phyloP scores from a whole-genome alignment of 345 rosid species.

The Heritiera fomes region DNA sequence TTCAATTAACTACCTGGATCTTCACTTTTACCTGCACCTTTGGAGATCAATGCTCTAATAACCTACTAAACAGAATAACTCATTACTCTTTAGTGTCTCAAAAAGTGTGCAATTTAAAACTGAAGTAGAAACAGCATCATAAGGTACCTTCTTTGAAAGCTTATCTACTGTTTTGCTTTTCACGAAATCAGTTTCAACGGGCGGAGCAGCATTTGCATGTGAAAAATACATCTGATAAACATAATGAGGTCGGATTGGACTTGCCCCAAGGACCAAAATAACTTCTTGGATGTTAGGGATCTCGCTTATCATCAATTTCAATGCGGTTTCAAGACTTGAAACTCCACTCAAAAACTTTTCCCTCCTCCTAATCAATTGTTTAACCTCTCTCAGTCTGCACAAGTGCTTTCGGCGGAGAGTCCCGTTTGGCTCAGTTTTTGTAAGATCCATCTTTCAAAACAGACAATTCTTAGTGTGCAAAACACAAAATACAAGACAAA shows the following conservation, averaged over 20 bases:
- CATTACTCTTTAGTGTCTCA: not conserved
- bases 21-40: constrained; percentile 74
- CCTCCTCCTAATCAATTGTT: constrained; percentile 56
- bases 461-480: constrained; percentile 35
- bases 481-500: constrained; percentile 5
- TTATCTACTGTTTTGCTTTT: constrained; percentile 56
- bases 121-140: not conserved
- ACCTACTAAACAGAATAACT: constrained; percentile 45
- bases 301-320: constrained; percentile 51
- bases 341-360: constrained; percentile 68
- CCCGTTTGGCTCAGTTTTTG: constrained; percentile 47
- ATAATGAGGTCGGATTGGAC: constrained; percentile 71
- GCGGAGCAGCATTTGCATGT: constrained; percentile 37
- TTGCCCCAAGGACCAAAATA: constrained; percentile 67
- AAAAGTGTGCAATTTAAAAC: not conserved
- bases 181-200: constrained; percentile 44
- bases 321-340: constrained; percentile 49
- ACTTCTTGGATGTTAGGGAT: constrained; percentile 42
- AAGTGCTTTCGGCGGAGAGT: constrained; percentile 46
- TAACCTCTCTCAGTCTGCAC: constrained; percentile 69
- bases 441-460: constrained; percentile 51
- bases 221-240: constrained; percentile 63
- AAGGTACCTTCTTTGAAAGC: constrained; percentile 76
- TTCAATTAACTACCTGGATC: constrained; percentile 58
- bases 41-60: constrained; percentile 70